These are phyloP conservation scores for Erucastrum elatum DNA, from an alignment of 345 rosid species.

Conservation along the genomic window DNA sequence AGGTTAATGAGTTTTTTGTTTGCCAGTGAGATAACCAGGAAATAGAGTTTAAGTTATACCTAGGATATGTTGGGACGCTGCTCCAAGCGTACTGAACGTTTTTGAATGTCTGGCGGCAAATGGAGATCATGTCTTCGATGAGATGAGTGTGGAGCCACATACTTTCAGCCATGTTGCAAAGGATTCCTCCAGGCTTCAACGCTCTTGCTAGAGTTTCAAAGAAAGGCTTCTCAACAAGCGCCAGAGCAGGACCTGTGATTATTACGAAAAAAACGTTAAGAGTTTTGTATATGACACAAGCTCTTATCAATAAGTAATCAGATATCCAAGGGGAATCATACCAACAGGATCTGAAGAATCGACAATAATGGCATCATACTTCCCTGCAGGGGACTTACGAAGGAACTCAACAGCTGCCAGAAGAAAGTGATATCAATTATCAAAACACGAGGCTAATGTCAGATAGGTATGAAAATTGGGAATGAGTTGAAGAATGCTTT, in stretches of 20 bases:
- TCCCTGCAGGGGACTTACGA: constrained; percentile 58
- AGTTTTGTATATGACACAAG: background rate
- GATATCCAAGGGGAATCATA: constrained; percentile 37
- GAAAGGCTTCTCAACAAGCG: constrained; percentile 94
- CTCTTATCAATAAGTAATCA: background rate
- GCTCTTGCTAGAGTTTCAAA: constrained; percentile 76
- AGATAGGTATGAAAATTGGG: background rate
- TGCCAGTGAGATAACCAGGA: background rate
- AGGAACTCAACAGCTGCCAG: constrained; percentile 82
- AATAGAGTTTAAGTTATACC: constrained; percentile 44
- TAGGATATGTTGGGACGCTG: constrained; percentile 96
- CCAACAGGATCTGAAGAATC: constrained; percentile 98
- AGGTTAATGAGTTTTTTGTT: background rate
- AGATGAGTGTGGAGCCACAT: constrained; percentile 99
- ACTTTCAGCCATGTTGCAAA: constrained; percentile 97
- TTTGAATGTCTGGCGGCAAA: constrained; percentile 74
- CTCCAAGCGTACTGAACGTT: constrained; percentile 95
- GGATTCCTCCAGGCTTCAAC: constrained; percentile 88
- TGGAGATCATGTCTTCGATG: constrained; percentile 74
- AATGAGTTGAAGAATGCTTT: background rate
- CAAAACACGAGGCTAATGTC: constrained; percentile 1
- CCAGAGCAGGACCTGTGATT: constrained; percentile 68
- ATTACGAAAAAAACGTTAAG: too few relatives aligned
- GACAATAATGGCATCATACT: constrained; percentile 87
- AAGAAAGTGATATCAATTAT: constrained; percentile 31